A percentile compares a stretch with the other conserved stretches of the same genome.
phyloP scores from a whole-genome alignment of 2,329 filamentous ascomycete genomes.

The Onygenales sp. region DNA sequence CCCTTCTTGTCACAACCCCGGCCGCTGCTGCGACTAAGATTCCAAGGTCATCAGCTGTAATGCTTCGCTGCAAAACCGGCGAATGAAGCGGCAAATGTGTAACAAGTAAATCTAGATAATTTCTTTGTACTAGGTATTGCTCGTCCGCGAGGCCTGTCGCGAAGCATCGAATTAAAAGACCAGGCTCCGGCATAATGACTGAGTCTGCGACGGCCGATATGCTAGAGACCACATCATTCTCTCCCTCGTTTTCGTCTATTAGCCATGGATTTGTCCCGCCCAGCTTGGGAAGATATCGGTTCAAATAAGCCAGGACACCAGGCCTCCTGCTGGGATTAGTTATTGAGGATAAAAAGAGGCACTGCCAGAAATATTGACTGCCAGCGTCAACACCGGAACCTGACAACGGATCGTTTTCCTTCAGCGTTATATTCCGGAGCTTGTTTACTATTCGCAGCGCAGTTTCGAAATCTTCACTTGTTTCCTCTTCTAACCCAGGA shows the following conservation, averaged over 20 bases:
- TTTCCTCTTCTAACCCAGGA: conserved; percentile 89
- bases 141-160: conserved; percentile 79
- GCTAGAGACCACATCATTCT: conserved; percentile 16
- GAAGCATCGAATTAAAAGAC: conserved; percentile 81
- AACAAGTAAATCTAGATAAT: conserved; percentile 86
- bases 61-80: conserved; percentile 63
- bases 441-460: conserved; percentile 69
- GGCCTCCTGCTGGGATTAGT: conserved; percentile 77
- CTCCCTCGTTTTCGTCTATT: conserved; percentile 20
- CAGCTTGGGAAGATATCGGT: conserved; percentile 67
- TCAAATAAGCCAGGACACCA: conserved; percentile 79
- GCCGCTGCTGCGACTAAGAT: conserved; percentile 71
- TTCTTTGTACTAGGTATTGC: conserved; percentile 84
- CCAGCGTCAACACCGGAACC: conserved; percentile 43
- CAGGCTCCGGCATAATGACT: conserved; percentile 68
- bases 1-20: conserved; percentile 78
- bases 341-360: conserved; percentile 86
- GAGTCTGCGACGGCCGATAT: conserved; percentile 32
- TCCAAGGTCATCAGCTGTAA: conserved; percentile 67
- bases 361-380: conserved; percentile 96
- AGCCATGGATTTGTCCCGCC: conserved; percentile 32
- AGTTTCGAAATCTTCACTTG: conserved; percentile 90
- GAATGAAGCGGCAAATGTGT: conserved; percentile 82
- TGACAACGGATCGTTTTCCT: conserved; percentile 25
- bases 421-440: conserved; percentile 51